These are phyloP conservation scores for carrot (Daucus carota) DNA, from an alignment of 129 eudicot species.

Conservation along the genomic window DH1_v3.0 NC_030383.2:56855501-56856000, in stretches of 20 bases:
- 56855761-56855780: conserved; percentile 3
- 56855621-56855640: neutral
- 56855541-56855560: conserved; percentile 1
- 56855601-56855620: neutral
- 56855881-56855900: too few relatives aligned
- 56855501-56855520: neutral
- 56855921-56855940: too few relatives aligned
- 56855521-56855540: neutral
- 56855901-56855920: too few relatives aligned
- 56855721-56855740: conserved; percentile 15
- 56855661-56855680: neutral
- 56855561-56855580: neutral
- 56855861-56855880: too few relatives aligned
- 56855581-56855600: neutral
- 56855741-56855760: conserved; percentile 25
- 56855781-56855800: too few relatives aligned
- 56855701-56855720: neutral
- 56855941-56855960: too few relatives aligned
- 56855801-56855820: too few relatives aligned
- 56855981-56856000: too few relatives aligned
- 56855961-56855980: too few relatives aligned
- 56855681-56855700: neutral
- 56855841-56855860: too few relatives aligned
- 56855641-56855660: neutral
- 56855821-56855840: too few relatives aligned